Base-by-base conservation (phyloP, 345 rosid species). In the Garcia nutans region DNA sequence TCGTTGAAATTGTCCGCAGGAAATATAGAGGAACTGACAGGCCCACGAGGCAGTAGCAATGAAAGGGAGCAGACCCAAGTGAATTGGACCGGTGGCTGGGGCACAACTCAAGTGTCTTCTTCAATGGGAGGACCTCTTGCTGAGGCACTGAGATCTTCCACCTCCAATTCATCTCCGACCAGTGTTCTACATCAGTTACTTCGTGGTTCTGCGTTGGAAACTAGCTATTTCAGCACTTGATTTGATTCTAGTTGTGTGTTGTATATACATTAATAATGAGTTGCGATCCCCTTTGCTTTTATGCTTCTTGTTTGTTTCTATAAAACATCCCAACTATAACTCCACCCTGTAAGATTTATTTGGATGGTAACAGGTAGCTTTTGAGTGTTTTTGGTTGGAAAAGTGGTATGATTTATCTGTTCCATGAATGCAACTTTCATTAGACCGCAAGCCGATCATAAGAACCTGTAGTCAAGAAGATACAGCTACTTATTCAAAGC, bases 51-150 rank as follows among this genome's bases (percentile, higher is more conserved):
- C 71, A 37, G 41, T 70, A 37, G 6, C 41, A 77, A 70, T 6
- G 85, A 57, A 49, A 82, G 91, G 77, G 90, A 82, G 73, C 92
- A 80, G 58, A 75, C 70, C 3, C 88, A 78, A 10, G 72, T 88
- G 81, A 89, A 87, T 68, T 89, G 95, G 88, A 85, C 84, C 54
- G 80, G 81, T 0, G 89, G 91, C 11, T 91, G 98, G 90, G 82
- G 85, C 2, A n/a, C 89, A 0, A 80, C 85, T 74, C 90, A 80
- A 54, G 84, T 78, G 73, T 76, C 83, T 56, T 76, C 83, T 56
- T 85, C 94, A 1, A 86, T 96, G 95, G 99, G 97, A 0, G 98
- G 99, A 57, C 99, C 99, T 0, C 85, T 96, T 0, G 99, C 95
- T 0, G 98, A 96, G 84, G 97, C 93, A 0, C 73, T 96, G 65